These are phyloP conservation scores for Udeniomyces megalosporus DNA, from an alignment of 768 basidiomycete genomes.

Conservation along the genomic window DNA sequence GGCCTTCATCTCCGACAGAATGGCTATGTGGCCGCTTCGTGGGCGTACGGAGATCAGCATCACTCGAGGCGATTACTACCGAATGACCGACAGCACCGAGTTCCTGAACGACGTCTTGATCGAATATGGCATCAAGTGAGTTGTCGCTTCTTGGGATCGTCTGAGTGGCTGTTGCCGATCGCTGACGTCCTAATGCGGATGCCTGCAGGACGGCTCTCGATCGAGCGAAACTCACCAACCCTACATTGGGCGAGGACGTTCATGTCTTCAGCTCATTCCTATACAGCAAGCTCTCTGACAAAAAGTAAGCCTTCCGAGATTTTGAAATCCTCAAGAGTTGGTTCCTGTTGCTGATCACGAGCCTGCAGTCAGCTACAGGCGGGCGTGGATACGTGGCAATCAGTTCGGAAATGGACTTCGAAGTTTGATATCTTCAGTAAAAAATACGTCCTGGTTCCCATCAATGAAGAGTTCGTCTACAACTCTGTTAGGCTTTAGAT, in stretches of 20 bases:
- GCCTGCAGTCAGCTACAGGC: neutral
- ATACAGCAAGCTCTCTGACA: conserved; percentile 77
- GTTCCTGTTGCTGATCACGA: neutral
- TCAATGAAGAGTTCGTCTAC: conserved; percentile 72
- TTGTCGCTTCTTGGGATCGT: neutral
- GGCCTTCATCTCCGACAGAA: neutral
- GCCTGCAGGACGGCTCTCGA: neutral
- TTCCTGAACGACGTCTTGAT: conserved; percentile 93
- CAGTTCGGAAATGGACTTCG: conserved; percentile 79
- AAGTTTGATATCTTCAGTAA: conserved; percentile 77
- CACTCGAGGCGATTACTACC: conserved; percentile 56
- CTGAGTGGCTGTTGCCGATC: neutral
- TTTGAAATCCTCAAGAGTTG: too few relatives aligned
- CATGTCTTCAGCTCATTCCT: conserved; percentile 97
- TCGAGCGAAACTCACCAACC: conserved; percentile 26
- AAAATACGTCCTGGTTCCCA: conserved; percentile 83
- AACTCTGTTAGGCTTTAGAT: neutral
- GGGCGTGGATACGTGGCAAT: conserved; percentile 40
- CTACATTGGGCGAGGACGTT: conserved; percentile 51
- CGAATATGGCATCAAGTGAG: conserved; percentile 86
- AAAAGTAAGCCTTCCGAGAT: conserved; percentile 23
- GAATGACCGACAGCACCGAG: conserved; percentile 53
- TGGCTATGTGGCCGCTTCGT: conserved; percentile 18
- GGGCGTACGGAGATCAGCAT: conserved; percentile 42
- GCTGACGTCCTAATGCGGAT: neutral